Percentiles rank a stretch among this genome's conserved stretches.
Evolutionary conservation across 176 grass and related monocot genomes (phyloP).

Genomic region (Carex kokanica): DNA sequence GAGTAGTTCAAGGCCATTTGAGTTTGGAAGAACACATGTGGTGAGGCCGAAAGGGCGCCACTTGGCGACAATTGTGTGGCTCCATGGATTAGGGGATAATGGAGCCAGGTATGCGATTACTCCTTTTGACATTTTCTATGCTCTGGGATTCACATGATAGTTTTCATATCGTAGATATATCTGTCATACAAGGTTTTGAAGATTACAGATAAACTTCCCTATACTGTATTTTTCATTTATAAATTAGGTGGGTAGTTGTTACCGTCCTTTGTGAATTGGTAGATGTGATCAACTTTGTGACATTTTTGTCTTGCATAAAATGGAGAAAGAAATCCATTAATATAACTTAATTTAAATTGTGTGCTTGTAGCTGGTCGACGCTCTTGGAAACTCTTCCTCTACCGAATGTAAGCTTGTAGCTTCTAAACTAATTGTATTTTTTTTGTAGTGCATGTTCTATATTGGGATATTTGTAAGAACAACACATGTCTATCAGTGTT

Average conservation of each 20-base stretch:
- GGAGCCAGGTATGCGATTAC: constrained; percentile 61
- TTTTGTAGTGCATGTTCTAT: not conserved
- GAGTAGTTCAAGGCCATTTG: constrained; percentile 45
- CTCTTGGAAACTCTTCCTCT: constrained; percentile 96
- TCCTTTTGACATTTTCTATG: not conserved
- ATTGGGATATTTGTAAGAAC: constrained; percentile 11
- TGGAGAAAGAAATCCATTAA: not conserved
- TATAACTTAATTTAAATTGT: constrained; percentile 39
- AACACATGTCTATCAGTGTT: not conserved
- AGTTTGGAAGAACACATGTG: constrained; percentile 93
- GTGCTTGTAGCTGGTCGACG: constrained; percentile 78
- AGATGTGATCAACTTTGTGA: not conserved
- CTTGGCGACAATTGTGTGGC: constrained; percentile 88
- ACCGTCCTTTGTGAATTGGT: not conserved
- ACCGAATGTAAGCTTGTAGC: constrained; percentile 71
- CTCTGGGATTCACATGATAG: not conserved
- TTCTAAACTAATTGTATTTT: constrained; percentile 15
- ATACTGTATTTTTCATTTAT: not conserved
- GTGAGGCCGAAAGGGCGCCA: constrained; percentile 94
- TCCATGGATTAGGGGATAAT: constrained; percentile 93
- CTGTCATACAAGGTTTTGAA: not conserved
- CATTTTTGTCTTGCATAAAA: not conserved
- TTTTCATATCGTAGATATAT: not conserved
- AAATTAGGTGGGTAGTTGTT: not conserved
- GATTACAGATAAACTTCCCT: not conserved